These are phyloP conservation scores for Carnegiea gigantea DNA, from an alignment of 179 eudicot species.

Conservation along the genomic window DNA sequence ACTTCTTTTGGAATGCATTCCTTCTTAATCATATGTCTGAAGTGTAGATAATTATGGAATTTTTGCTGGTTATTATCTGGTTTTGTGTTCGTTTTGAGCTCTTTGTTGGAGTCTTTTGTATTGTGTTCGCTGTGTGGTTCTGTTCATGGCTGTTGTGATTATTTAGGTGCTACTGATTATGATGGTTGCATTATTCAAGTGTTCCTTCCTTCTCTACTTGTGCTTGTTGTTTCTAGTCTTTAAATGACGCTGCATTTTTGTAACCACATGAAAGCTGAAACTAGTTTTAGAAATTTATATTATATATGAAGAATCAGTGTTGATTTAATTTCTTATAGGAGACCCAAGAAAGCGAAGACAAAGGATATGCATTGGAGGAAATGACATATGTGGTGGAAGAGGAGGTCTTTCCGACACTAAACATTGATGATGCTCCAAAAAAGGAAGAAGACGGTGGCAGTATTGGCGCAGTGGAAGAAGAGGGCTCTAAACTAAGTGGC, in stretches of 20 bases:
- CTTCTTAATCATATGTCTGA: background rate
- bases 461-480: conserved; percentile 41
- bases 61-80: background rate
- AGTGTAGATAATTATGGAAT: background rate
- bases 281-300: background rate
- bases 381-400: conserved; percentile 77
- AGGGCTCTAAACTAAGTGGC: conserved; percentile 36
- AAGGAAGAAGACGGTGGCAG: conserved; percentile 32
- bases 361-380: conserved; percentile 61
- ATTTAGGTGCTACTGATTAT: background rate
- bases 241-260: background rate
- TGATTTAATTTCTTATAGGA: conserved; percentile 39
- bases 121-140: background rate
- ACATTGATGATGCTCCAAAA: conserved; percentile 32
- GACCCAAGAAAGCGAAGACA: conserved; percentile 27
- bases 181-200: background rate
- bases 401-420: conserved; percentile 66
- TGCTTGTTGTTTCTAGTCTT: background rate
- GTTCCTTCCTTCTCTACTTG: background rate
- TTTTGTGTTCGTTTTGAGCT: background rate
- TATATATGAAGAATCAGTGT: conserved; percentile 1
- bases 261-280: background rate
- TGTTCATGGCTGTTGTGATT: background rate
- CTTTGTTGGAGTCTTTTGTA: background rate
- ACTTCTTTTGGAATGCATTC: background rate